These are phyloP conservation scores for Candida nonsorbophila DNA, from an alignment of 805 yeast genomes.

Conservation along the genomic window DNA sequence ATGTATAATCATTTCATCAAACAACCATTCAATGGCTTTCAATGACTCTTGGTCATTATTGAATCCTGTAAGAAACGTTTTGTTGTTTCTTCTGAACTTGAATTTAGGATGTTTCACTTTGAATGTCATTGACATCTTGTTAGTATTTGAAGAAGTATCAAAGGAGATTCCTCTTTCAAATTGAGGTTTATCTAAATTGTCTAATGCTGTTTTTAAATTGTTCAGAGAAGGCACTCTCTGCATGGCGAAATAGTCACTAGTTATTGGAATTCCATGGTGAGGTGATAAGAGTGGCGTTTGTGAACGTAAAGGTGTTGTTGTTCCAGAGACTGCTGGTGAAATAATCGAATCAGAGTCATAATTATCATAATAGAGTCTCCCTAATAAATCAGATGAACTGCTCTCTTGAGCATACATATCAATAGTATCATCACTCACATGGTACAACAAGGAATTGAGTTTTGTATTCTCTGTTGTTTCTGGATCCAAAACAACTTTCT, in stretches of 20 bases:
- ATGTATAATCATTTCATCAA: conserved; percentile 37
- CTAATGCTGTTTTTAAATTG: conserved; percentile 9
- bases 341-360: conserved; percentile 27
- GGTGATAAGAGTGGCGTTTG: no score
- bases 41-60: conserved; percentile 32
- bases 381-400: conserved; percentile 34
- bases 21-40: conserved; percentile 39
- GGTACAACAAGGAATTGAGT: conserved; percentile 32
- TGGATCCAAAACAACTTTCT: conserved; percentile 11
- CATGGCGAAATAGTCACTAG: conserved; percentile 8
- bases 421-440: conserved; percentile 31
- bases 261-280: conserved; percentile 9
- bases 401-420: conserved; percentile 33
- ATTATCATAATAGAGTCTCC: conserved; percentile 39
- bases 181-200: conserved; percentile 10
- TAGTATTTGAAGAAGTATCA: conserved; percentile 29
- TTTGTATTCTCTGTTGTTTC: conserved; percentile 34
- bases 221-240: conserved; percentile 5
- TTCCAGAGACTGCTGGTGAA: conserved; percentile 14
- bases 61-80: conserved; percentile 36
- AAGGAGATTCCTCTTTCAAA: conserved; percentile 38
- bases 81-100: conserved; percentile 39
- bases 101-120: conserved; percentile 39
- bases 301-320: conserved; percentile 12
- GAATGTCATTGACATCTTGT: conserved; percentile 30